Percentiles rank a stretch among this genome's conserved stretches.
These are phyloP conservation scores for Citrus inodora DNA, from an alignment of 345 rosid genomes.

Conservation along the genomic window DNA sequence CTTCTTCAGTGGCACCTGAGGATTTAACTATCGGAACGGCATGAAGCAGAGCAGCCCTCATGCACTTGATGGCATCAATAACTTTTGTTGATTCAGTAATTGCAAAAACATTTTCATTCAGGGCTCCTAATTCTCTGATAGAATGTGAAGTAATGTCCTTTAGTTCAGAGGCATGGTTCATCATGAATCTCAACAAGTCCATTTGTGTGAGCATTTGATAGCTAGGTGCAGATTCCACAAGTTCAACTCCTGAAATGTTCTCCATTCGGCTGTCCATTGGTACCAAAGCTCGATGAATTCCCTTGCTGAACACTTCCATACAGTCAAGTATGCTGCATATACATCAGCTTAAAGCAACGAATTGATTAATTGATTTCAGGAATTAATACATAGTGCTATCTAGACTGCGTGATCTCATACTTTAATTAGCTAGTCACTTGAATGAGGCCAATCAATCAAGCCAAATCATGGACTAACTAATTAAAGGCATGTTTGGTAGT, in stretches of 20 bases:
- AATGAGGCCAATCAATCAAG: no score
- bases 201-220: constrained; percentile 76
- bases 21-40: constrained; percentile 78
- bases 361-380: neutral
- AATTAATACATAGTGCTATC: neutral
- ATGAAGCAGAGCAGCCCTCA: constrained; percentile 58
- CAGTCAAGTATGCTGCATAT: constrained; percentile 53
- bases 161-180: constrained; percentile 30
- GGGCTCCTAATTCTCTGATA: constrained; percentile 37
- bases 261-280: constrained; percentile 54
- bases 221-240: constrained; percentile 54
- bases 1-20: constrained; percentile 37
- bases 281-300: constrained; percentile 77
- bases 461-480: no score
- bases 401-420: neutral
- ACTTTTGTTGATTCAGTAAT: constrained; percentile 52
- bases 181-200: constrained; percentile 63
- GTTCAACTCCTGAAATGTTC: constrained; percentile 51
- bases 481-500: no score
- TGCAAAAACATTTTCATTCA: constrained; percentile 55
- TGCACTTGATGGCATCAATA: constrained; percentile 56
- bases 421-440: neutral
- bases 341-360: neutral
- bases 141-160: constrained; percentile 32
- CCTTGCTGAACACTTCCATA: constrained; percentile 85